phyloP scores from a whole-genome alignment of 441 rosid genomes.

The Adansonia rubrostipa region DNA sequence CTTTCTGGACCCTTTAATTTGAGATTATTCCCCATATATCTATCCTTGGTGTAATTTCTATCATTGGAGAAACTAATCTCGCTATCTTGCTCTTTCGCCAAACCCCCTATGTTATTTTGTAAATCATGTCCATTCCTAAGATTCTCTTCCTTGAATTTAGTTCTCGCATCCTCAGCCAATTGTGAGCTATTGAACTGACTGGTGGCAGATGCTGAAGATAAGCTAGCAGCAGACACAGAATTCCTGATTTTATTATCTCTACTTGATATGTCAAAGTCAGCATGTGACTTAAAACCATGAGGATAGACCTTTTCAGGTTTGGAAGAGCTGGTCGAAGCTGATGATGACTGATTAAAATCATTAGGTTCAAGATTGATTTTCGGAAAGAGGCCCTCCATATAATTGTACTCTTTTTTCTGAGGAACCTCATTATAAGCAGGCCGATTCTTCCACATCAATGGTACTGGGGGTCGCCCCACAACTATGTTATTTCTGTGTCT shows the following conservation, averaged over 20 bases:
- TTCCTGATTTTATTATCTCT: constrained; percentile 45
- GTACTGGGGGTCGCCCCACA: constrained; percentile 71
- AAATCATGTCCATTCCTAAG: constrained; percentile 38
- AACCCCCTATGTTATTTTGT: constrained; percentile 38
- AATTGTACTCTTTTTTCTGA: constrained; percentile 68
- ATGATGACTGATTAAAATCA: constrained; percentile 55
- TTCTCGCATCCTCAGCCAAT: constrained; percentile 42
- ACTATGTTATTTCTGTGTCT: constrained; percentile 56
- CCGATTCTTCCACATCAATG: constrained; percentile 82
- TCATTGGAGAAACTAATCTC: constrained; percentile 53
- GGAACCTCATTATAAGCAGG: constrained; percentile 84
- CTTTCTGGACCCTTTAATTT: constrained; percentile 71
- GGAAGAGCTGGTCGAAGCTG: constrained; percentile 57
- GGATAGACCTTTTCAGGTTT: constrained; percentile 49
- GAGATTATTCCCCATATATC: constrained; percentile 54
- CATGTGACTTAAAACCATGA: constrained; percentile 48
- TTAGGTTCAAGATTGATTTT: constrained; percentile 72
- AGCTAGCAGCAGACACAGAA: constrained; percentile 40
- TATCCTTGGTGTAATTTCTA: constrained; percentile 61
- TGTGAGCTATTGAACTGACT: constrained; percentile 41
- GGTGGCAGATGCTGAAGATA: constrained; percentile 44
- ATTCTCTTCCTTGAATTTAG: constrained; percentile 39
- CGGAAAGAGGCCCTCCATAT: constrained; percentile 70
- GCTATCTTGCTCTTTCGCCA: constrained; percentile 44
- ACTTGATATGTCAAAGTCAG: constrained; percentile 39